phyloP scores from a whole-genome alignment of 768 basidiomycete species.

The Pulveroboletus sp. region DNA sequence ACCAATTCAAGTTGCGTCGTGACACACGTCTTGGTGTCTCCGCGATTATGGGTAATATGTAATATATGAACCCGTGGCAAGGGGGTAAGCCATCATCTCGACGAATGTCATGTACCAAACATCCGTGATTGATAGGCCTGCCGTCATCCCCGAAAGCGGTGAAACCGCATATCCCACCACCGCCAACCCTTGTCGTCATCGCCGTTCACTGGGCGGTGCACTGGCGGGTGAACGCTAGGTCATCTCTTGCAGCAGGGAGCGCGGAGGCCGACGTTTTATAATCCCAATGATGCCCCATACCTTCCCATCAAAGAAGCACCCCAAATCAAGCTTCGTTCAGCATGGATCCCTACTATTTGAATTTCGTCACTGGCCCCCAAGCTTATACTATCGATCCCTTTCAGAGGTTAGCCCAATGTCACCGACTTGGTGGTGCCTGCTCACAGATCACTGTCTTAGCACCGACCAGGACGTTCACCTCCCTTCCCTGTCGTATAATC shows the following conservation, averaged over 20 bases:
- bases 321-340: conserved; percentile 13
- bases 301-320: conserved; percentile 21
- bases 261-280: conserved; percentile 21
- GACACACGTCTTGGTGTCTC: conserved; percentile 18
- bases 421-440: conserved; percentile 4
- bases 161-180: conserved; percentile 21
- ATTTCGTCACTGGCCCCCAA: conserved; percentile 2
- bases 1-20: conserved; percentile 21
- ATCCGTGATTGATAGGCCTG: conserved; percentile 18
- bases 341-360: conserved; percentile 17
- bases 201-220: conserved; percentile 22
- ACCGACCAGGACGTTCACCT: background rate
- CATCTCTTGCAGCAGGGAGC: conserved; percentile 13
- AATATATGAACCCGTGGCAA: conserved; percentile 25
- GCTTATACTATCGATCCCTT: background rate
- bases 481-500: background rate
- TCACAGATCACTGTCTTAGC: conserved; percentile 14
- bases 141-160: conserved; percentile 23
- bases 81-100: conserved; percentile 21
- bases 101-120: conserved; percentile 16
- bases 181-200: conserved; percentile 22
- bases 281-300: conserved; percentile 10
- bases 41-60: conserved; percentile 26
- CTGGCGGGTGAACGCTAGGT: conserved; percentile 19
- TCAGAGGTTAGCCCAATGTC: conserved; percentile 14